Evolutionary conservation across 2,329 filamentous ascomycete species (phyloP), one percentile per base, ranked within the genome.

Genomic region (Calonectria leucothoes): DNA sequence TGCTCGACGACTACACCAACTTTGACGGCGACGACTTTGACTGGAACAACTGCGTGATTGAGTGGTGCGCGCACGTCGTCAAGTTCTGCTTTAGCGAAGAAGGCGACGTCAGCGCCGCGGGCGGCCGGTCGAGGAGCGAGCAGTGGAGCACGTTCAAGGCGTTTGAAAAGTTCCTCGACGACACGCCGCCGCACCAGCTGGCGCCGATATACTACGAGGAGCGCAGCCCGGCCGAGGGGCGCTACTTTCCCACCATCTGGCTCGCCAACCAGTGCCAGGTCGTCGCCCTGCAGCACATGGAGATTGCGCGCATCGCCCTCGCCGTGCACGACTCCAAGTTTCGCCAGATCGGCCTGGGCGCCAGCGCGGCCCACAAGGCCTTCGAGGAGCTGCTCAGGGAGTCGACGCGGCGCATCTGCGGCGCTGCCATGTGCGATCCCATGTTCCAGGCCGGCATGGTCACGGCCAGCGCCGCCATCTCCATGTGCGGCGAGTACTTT

Each of bases 401-500:
- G 11, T 68, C 75, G 0, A 76, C 70, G 0, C 57, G 75, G 8
- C 33, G 66, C 0, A 73, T 77, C 20, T 77, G 75, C 10, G 75
- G 75, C 0, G n/a, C 75, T 2, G 73, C 66, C 0, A 37, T 72
- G 45, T 70, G 67, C 5, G 48, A 77, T 4, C 59, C 68, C 8
- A 61, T 59, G 10, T 71, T 37, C 0, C 75, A 75, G 31, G 73
- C 67, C 6, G 49, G 35, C 0, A 76, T 77, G 73, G 70, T 76
- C 0, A 74, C 75, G 0, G 71, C 73, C 4, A 64, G 61, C 1
- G 75, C 75, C 8, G 75, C 70, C 0, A n/a, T 77, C 1, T 77
- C 75, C 0, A 76, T 77, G 75, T 76, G 75, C 0, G 75, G 75
- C 2, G 75, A 77, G 52, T 75, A 76, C 37, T 77, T 77, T 4